Percentiles rank a stretch among this genome's conserved stretches.
Conservation (phyloP, 495 filamentous ascomycete genomes). For the Penicillium atrosanguineum region DNA sequence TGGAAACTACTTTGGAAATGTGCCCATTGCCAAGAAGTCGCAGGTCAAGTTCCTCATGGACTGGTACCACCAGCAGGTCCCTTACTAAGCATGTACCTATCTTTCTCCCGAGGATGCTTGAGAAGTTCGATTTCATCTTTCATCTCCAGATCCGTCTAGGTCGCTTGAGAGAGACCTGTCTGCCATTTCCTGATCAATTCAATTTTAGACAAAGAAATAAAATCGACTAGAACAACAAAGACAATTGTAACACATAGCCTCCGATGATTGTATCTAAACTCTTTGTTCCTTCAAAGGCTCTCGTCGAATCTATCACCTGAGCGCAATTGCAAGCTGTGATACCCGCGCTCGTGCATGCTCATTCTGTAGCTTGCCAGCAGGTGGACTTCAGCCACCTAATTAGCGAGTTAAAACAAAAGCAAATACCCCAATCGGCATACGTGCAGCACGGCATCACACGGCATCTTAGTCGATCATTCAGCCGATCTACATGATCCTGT, state of each 20-base stretch:
- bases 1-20: slow-evolving; percentile 18
- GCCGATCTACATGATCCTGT: not conserved
- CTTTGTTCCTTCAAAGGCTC: not conserved
- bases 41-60: slow-evolving; percentile 24
- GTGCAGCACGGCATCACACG: not conserved
- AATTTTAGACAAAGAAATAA: too few species aligned
- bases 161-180: too few species aligned
- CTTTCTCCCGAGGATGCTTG: too few species aligned
- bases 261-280: not conserved
- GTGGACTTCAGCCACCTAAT: not conserved
- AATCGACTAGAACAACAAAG: too few species aligned
- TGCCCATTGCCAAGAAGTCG: slow-evolving; percentile 17
- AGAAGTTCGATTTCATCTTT: too few species aligned
- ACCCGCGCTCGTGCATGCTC: too few species aligned
- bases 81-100: slow-evolving; percentile 4
- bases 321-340: not conserved
- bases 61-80: slow-evolving; percentile 18
- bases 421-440: not conserved
- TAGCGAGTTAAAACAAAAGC: not conserved
- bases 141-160: too few species aligned
- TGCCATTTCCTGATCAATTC: too few species aligned
- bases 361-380: too few species aligned
- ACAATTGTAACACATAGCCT: too few species aligned
- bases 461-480: not conserved
- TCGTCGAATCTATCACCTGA: not conserved